Evolutionary conservation across 108 stramenopile genomes (phyloP), one percentile per base, ranked within the genome.

Genomic region (Chaetoceros muelleri): DNA sequence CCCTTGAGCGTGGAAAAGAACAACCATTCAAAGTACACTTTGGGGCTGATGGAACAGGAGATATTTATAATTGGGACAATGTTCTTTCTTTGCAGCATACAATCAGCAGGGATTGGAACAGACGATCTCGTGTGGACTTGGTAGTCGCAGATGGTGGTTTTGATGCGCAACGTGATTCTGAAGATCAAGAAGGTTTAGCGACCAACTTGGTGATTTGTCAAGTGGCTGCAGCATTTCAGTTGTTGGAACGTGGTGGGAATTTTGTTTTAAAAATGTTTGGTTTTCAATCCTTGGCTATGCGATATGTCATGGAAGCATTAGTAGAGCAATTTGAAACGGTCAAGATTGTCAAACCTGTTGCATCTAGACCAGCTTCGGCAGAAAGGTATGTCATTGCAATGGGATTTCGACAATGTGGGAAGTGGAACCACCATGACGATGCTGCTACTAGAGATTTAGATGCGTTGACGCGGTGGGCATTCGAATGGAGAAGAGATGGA

Each of bases 71-170:
- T 25, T 85, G 84, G 85, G 72, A 85, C 23, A 94, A 94, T 63
- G 75, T 94, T 1, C 31, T 60, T 34, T 50, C 49, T 21, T 61
- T 94, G 13, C 47, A 57, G 26, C 50, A 48, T 10, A 69, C 70
- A 22, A 61, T 87, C 22, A 44, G 62, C 44, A 20, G 54, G 18
- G 81, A 75, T 40, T 27, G 2, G 16, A 30, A 21, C 27, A 27
- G 24, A 3, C 17, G 13, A 28, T 48, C 40, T 3, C 30, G 28
- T 5, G 78, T 82, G 20, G 59, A 88, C 52, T 65, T 89, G 26
- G 87, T 93, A 1, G 75, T 93, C 24, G 82, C 87, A 13, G 92
- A 93, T 61, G 92, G 92, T 2, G 92, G 92, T 24, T 82, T 90
- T 68, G 92, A 93, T 73, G 84, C 82, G 1, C 92, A 93, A 65